A percentile compares a stretch with the other conserved stretches of the same genome.
phyloP scores from a whole-genome alignment of 306 rosid genomes.

The Malus asiatica region DNA sequence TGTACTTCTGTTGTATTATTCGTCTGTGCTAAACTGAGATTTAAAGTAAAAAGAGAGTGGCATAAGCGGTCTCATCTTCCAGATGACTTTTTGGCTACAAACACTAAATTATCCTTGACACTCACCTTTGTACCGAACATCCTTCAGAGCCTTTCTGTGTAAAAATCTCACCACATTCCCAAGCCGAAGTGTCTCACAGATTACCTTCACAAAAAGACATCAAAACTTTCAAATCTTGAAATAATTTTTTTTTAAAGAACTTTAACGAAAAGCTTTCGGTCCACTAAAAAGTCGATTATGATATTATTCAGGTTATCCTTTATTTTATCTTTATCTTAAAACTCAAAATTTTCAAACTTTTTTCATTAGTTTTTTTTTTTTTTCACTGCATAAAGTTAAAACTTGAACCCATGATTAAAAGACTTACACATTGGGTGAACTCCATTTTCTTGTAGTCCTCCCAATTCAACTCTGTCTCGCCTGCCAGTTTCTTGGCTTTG shows the following conservation, averaged over 20 bases:
- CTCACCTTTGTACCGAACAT: constrained; percentile 81
- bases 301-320: no score
- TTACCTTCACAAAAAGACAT: constrained; percentile 43
- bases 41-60: neutral
- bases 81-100: constrained; percentile 10
- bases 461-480: constrained; percentile 77
- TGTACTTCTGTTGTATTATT: no score
- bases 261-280: no score
- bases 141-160: constrained; percentile 86
- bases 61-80: neutral
- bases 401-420: neutral
- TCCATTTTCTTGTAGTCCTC: constrained; percentile 90
- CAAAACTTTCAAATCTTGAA: neutral
- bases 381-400: neutral
- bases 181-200: constrained; percentile 84
- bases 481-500: constrained; percentile 50
- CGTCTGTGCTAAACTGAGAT: neutral
- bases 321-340: no score
- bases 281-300: no score
- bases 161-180: constrained; percentile 97
- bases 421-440: constrained; percentile 89
- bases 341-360: no score
- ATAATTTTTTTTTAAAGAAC: no score
- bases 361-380: no score
- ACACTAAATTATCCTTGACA: neutral